Conservation (phyloP, 257 asterid genomes). For the Agastache rugosa region DNA sequence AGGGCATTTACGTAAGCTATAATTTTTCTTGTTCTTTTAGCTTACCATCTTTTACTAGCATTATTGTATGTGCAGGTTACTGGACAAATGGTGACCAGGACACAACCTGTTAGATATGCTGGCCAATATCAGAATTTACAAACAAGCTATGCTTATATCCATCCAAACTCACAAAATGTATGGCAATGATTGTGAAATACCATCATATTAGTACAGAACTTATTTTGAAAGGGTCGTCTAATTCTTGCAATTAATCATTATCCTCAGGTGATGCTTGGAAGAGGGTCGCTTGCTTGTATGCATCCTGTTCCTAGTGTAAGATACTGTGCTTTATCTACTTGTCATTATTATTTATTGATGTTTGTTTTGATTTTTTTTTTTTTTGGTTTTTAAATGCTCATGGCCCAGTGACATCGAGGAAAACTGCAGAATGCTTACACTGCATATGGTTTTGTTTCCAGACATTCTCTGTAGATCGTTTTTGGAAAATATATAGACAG, state of each 20-base stretch:
- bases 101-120: constrained; percentile 62
- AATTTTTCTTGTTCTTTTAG: neutral
- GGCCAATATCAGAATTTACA: constrained; percentile 66
- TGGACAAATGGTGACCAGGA: constrained; percentile 63
- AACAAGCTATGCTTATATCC: constrained; percentile 53
- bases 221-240: constrained; percentile 25
- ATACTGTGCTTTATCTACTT: neutral
- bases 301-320: constrained; percentile 80
- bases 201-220: constrained; percentile 5
- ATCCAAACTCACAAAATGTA: constrained; percentile 77
- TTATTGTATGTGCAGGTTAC: constrained; percentile 49
- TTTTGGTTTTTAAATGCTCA: neutral
- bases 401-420: constrained; percentile 3
- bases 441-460: neutral
- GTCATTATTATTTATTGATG: neutral
- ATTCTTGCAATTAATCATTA: constrained; percentile 27
- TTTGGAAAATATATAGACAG: neutral
- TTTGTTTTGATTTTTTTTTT: neutral
- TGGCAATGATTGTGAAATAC: constrained; percentile 22
- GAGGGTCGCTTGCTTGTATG: constrained; percentile 69
- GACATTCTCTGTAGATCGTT: neutral
- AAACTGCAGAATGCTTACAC: constrained; percentile 10
- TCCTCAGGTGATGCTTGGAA: constrained; percentile 74
- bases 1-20: constrained; percentile 22
- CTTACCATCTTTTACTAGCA: constrained; percentile 9